These are phyloP conservation scores for Oxyria digyna DNA, from an alignment of 148 eudicot species.

Conservation along the genomic window DNA sequence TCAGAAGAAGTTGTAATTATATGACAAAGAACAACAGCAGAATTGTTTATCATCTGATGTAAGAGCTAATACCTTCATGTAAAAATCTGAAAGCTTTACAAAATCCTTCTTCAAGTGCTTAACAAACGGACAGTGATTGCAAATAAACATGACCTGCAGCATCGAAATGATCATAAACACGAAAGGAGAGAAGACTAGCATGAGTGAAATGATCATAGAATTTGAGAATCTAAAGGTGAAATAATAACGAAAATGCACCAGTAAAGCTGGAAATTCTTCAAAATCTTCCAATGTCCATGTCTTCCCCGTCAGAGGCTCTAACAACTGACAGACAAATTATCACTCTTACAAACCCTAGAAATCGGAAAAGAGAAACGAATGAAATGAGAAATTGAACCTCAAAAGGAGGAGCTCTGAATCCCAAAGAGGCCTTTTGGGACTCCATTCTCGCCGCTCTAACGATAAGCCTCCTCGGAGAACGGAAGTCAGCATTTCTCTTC, in stretches of 20 bases:
- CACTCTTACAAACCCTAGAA: background rate
- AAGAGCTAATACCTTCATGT: conserved; percentile 52
- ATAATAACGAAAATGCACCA: conserved; percentile 22
- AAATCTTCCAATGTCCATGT: conserved; percentile 72
- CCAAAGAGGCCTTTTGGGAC: conserved; percentile 52
- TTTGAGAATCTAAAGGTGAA: background rate
- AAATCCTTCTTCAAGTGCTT: conserved; percentile 74
- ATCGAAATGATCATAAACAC: background rate
- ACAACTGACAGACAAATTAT: conserved; percentile 24
- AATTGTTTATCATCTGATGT: background rate
- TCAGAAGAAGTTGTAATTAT: background rate
- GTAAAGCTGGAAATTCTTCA: conserved; percentile 67
- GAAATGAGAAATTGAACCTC: conserved; percentile 22
- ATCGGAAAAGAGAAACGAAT: background rate
- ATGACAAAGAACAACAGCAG: background rate
- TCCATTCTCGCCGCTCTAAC: conserved; percentile 61
- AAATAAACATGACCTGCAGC: conserved; percentile 90
- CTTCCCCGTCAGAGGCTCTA: conserved; percentile 86
- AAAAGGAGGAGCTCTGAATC: conserved; percentile 61
- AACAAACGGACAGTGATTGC: conserved; percentile 98
- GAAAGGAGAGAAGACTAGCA: too few relatives aligned
- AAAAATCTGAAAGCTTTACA: conserved; percentile 78
- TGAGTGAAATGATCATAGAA: background rate
- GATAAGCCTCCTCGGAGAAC: conserved; percentile 15
- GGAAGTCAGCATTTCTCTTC: background rate